Conservation (phyloP, 306 rosid species). For the Sesbania bispinosa region DNA sequence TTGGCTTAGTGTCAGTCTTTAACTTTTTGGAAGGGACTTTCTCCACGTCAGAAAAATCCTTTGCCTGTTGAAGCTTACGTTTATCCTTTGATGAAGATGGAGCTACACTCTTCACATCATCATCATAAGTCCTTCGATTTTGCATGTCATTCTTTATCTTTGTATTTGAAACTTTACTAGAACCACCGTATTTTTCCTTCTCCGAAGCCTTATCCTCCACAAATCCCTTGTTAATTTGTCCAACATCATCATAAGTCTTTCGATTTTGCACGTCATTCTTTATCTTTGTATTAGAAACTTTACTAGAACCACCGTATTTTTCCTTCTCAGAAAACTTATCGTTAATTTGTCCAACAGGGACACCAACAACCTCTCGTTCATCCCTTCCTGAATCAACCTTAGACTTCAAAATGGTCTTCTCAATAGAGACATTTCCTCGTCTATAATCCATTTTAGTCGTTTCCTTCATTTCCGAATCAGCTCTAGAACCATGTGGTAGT, state of each 20-base stretch:
- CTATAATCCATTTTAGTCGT: background rate
- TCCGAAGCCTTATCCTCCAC: constrained; percentile 37
- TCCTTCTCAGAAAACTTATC: constrained; percentile 45
- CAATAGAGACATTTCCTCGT: background rate
- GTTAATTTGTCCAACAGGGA: background rate
- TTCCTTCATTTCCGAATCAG: background rate
- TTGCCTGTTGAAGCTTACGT: constrained; percentile 2
- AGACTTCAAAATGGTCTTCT: background rate
- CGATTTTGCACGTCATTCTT: constrained; percentile 15
- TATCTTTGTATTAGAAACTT: constrained; percentile 27
- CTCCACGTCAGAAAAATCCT: constrained; percentile 33
- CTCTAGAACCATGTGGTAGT: background rate
- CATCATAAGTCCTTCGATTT: constrained; percentile 6
- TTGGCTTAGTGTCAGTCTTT: constrained; percentile 32
- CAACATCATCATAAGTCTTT: constrained; percentile 13
- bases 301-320: constrained; percentile 28
- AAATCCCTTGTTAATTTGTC: constrained; percentile 18
- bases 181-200: constrained; percentile 42
- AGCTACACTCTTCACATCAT: constrained; percentile 26
- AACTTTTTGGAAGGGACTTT: constrained; percentile 46
- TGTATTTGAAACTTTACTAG: constrained; percentile 23
- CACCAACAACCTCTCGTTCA: constrained; percentile 23
- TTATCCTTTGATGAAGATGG: constrained; percentile 20
- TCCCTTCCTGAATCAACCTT: constrained; percentile 30
- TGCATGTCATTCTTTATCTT: constrained; percentile 12